Evolutionary conservation across 441 rosid genomes (phyloP).

Genomic region (Metrosideros polymorpha): DNA sequence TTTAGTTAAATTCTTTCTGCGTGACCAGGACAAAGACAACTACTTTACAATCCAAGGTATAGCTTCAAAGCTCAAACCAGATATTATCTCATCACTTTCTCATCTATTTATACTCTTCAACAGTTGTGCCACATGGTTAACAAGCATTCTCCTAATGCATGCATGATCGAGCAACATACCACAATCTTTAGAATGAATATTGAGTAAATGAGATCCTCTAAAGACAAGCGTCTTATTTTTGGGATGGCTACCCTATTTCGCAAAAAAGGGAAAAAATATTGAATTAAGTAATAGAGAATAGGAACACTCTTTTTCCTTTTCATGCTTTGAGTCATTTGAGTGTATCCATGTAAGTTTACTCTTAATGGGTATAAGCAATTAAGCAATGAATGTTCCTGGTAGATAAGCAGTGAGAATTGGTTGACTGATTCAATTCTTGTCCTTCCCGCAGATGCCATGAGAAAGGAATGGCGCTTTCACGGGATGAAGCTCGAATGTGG

Average conservation of each 20-base stretch:
- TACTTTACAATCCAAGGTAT: slow-evolving; percentile 43
- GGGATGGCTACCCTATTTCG: neutral
- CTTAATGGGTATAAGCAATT: neutral
- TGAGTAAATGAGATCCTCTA: neutral
- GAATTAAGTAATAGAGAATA: neutral
- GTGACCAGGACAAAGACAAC: slow-evolving; percentile 44
- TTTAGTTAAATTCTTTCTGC: slow-evolving; percentile 35
- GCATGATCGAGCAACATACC: neutral
- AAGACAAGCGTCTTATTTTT: neutral
- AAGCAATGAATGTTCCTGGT: neutral
- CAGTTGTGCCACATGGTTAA: neutral
- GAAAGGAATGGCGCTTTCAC: slow-evolving; percentile 23
- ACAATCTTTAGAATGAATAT: neutral
- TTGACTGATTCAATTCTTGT: neutral
- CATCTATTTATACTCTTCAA: neutral
- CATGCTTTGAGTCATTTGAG: neutral
- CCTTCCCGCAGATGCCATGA: slow-evolving; percentile 14
- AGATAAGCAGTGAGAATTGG: neutral
- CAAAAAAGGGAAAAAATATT: neutral
- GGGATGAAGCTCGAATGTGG: slow-evolving; percentile 28
- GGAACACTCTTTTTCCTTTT: neutral
- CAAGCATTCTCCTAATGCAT: neutral
- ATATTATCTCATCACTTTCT: neutral
- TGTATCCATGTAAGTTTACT: neutral
- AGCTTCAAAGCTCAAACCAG: neutral